phyloP scores from a whole-genome alignment of 2,329 filamentous ascomycete species.

The Pseudophaeomoniella oleicola region DNA sequence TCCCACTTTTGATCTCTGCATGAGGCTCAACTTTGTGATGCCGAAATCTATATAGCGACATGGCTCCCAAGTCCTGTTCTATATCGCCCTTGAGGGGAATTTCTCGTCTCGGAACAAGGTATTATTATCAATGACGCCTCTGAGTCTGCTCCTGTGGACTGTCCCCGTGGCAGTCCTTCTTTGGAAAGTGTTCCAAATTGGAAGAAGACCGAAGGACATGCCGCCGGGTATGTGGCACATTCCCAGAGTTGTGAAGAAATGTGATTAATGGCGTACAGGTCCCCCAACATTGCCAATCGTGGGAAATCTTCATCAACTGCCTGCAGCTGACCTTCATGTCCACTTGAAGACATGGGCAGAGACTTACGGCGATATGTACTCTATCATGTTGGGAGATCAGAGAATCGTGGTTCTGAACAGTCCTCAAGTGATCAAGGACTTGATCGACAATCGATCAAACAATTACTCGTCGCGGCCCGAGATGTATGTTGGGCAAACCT shows the following conservation, averaged over 20 bases:
- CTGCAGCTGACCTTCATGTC: background rate
- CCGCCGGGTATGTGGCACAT: background rate
- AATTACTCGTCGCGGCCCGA: constrained; percentile 35
- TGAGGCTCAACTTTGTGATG: too few relatives aligned
- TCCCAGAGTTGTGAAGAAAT: background rate
- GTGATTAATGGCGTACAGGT: background rate
- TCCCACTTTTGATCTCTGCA: too few relatives aligned
- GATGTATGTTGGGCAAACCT: constrained; percentile 27
- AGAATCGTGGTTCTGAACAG: constrained; percentile 43
- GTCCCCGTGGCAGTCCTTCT: background rate
- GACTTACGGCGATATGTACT: constrained; percentile 37
- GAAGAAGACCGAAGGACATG: background rate
- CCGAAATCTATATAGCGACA: too few relatives aligned
- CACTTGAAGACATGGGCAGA: constrained; percentile 28
- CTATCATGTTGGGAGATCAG: constrained; percentile 43
- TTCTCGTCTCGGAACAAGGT: too few relatives aligned
- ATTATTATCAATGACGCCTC: too few relatives aligned
- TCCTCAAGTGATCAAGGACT: constrained; percentile 1
- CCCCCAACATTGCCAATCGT: background rate
- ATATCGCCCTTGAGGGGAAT: too few relatives aligned
- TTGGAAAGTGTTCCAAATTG: background rate
- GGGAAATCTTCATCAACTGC: background rate
- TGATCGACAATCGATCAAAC: constrained; percentile 26
- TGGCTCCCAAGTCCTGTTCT: too few relatives aligned
- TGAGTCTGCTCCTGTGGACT: background rate